Conservation (phyloP, 495 filamentous ascomycete genomes). For the Aspergillus funiculosus region DNA sequence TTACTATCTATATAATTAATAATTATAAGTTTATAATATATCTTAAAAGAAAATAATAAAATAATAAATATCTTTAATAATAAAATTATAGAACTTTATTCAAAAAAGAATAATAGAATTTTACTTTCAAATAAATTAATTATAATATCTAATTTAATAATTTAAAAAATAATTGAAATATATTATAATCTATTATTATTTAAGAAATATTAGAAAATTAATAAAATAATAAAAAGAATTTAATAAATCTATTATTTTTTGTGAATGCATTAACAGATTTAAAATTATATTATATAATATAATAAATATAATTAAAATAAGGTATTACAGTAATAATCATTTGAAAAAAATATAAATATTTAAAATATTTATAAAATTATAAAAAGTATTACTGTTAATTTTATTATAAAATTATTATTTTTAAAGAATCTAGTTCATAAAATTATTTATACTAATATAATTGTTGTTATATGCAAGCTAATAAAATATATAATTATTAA, state of each 20-base stretch:
- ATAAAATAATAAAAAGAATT: constrained; percentile 10
- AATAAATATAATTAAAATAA: constrained; percentile 10
- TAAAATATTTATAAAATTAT: constrained; percentile 2
- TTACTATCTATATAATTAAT: constrained; percentile 7
- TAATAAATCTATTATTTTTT: constrained; percentile 6
- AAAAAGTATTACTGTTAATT: constrained; percentile 4
- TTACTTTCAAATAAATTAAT: constrained; percentile 11
- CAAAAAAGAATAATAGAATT: constrained; percentile 4
- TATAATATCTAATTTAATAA: constrained; percentile 6
- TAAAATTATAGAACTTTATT: not conserved
- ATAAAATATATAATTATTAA: constrained; percentile 7
- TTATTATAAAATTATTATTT: constrained; percentile 7
- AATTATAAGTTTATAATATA: not conserved
- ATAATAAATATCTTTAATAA: constrained; percentile 6
- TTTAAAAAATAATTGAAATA: constrained; percentile 1
- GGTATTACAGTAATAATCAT: constrained; percentile 7
- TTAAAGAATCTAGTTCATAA: constrained; percentile 5
- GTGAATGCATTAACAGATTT: constrained; percentile 7
- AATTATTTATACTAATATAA: constrained; percentile 6
- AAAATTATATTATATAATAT: constrained; percentile 3
- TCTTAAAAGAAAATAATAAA: not conserved
- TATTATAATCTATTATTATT: constrained; percentile 8
- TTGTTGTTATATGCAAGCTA: constrained; percentile 4
- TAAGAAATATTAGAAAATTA: constrained; percentile 3
- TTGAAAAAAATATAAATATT: constrained; percentile 5